A percentile compares a stretch with the other conserved stretches of the same genome.
These are phyloP conservation scores for Corchorus capsularis DNA, from an alignment of 345 rosid genomes.

Conservation along the genomic window DNA sequence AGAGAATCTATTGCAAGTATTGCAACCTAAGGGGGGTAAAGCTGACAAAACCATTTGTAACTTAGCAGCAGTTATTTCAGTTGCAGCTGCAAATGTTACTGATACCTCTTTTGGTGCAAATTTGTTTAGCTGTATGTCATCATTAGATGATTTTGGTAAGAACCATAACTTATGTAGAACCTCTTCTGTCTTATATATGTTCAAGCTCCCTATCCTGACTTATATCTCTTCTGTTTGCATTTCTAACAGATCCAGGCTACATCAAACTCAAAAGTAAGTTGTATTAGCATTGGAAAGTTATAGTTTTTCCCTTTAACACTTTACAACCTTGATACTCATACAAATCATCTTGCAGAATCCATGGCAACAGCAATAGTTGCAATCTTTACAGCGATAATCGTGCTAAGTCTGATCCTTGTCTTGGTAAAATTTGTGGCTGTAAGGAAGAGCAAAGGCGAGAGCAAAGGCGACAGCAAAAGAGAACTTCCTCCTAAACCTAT, in stretches of 20 bases:
- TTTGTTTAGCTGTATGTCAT: constrained; percentile 49
- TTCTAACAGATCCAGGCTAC: constrained; percentile 47
- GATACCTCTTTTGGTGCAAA: constrained; percentile 28
- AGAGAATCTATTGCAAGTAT: neutral
- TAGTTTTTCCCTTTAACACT: neutral
- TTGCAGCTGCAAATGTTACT: constrained; percentile 35
- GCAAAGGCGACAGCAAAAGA: constrained; percentile 1
- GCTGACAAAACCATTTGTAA: constrained; percentile 32
- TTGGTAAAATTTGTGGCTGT: constrained; percentile 37
- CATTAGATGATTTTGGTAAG: constrained; percentile 44
- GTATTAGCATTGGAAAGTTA: neutral
- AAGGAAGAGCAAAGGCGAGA: constrained; percentile 20
- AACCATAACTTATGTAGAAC: no score
- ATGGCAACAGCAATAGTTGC: constrained; percentile 30
- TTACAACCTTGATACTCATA: constrained; percentile 8
- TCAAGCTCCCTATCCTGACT: neutral
- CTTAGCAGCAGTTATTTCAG: constrained; percentile 37
- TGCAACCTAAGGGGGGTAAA: neutral
- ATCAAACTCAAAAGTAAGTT: constrained; percentile 49
- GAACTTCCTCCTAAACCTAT: constrained; percentile 17
- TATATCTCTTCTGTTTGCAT: constrained; percentile 12
- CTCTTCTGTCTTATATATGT: neutral
- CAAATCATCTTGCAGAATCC: constrained; percentile 36
- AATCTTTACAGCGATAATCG: constrained; percentile 23
- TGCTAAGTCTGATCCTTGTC: constrained; percentile 34